Conservation (phyloP, 1,284 basidiomycete genomes). For the Pseudozyma sp. region DNA sequence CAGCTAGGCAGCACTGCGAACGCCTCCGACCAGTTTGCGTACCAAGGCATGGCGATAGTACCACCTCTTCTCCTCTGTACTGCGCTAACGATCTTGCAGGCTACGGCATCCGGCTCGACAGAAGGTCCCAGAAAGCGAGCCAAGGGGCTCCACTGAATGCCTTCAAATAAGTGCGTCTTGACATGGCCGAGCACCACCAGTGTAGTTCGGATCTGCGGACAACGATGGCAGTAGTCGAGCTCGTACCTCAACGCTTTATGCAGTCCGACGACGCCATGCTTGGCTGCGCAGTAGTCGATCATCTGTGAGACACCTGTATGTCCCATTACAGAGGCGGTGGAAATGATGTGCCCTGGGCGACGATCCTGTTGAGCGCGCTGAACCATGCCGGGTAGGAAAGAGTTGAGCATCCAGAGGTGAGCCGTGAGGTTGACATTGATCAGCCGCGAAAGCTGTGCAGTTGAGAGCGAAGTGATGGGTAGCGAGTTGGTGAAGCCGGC, state of each 20-base stretch:
- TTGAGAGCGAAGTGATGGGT: conserved; percentile 80
- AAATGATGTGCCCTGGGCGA: conserved; percentile 84
- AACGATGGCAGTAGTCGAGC: conserved; percentile 53
- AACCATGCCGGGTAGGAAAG: conserved; percentile 92
- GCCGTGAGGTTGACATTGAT: conserved; percentile 88
- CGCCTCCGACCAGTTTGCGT: conserved; percentile 54
- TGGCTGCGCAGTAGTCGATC: conserved; percentile 69
- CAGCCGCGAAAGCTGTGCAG: conserved; percentile 78
- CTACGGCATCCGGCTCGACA: conserved; percentile 45
- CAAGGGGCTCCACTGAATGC: conserved; percentile 31
- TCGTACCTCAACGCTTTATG: conserved; percentile 66
- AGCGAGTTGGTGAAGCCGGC: conserved; percentile 95
- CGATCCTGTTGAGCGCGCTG: conserved; percentile 68
- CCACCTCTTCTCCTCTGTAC: conserved; percentile 50
- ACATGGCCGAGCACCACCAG: conserved; percentile 61
- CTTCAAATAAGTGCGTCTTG: conserved; percentile 57
- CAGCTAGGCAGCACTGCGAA: conserved; percentile 53
- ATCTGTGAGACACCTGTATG: conserved; percentile 81
- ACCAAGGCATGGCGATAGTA: conserved; percentile 54
- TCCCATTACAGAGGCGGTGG: conserved; percentile 78
- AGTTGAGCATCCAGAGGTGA: conserved; percentile 90
- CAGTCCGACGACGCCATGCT: conserved; percentile 66
- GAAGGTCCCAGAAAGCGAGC: conserved; percentile 57
- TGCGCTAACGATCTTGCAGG: conserved; percentile 40
- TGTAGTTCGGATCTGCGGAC: conserved; percentile 58